Conservation (phyloP, 108 stramenopile species). For the Cylindrotheca closterium region DNA sequence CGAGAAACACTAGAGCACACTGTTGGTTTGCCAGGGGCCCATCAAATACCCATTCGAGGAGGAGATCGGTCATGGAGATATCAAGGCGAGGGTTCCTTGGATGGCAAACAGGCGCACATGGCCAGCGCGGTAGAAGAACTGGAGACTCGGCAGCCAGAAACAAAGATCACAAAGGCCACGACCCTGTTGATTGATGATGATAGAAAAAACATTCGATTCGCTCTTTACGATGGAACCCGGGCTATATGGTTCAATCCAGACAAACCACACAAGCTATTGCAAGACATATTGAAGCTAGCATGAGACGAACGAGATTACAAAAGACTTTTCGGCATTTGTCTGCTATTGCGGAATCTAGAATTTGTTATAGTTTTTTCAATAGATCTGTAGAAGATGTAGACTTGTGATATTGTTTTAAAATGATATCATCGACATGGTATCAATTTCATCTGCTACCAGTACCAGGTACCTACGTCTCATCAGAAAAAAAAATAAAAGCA, state of each 20-base stretch:
- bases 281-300: constrained; percentile 58
- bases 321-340: no score
- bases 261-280: constrained; percentile 56
- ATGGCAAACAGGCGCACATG: constrained; percentile 92
- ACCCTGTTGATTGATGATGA: constrained; percentile 97
- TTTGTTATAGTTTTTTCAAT: no score
- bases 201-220: constrained; percentile 69
- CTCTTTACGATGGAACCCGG: constrained; percentile 72
- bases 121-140: constrained; percentile 93
- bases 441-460: no score
- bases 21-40: constrained; percentile 22
- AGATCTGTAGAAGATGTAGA: no score
- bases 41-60: constrained; percentile 84
- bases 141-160: constrained; percentile 21
- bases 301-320: no score
- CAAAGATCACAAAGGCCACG: constrained; percentile 62
- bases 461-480: no score
- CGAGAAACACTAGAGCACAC: constrained; percentile 69
- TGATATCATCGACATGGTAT: no score
- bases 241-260: constrained; percentile 88
- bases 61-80: constrained; percentile 85
- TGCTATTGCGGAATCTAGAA: no score
- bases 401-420: no score
- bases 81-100: constrained; percentile 61
- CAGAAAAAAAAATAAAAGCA: no score